Conservation (phyloP, 768 basidiomycete genomes). For the Amanita exitialis region DNA sequence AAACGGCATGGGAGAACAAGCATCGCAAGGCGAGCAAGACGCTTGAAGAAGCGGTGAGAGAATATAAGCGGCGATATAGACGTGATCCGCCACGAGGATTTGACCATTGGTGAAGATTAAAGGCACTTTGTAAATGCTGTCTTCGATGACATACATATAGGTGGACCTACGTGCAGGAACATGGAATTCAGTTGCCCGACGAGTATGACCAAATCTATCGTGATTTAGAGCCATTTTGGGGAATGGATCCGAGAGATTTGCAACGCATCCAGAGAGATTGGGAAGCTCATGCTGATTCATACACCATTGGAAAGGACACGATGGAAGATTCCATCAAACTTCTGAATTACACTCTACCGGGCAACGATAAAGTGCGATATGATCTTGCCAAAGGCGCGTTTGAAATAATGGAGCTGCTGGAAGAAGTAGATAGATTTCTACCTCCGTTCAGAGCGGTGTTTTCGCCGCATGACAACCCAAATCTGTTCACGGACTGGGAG, state of each 20-base stretch:
- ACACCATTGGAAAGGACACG: slow-evolving; percentile 27
- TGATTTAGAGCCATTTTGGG: slow-evolving; percentile 79
- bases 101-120: slow-evolving; percentile 59
- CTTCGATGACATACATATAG: slow-evolving; percentile 11
- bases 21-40: slow-evolving; percentile 63
- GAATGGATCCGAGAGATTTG: slow-evolving; percentile 33
- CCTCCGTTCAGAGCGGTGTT: slow-evolving; percentile 42
- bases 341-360: slow-evolving; percentile 19
- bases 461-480: slow-evolving; percentile 40
- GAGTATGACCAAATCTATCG: slow-evolving; percentile 69
- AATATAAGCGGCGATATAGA: slow-evolving; percentile 69
- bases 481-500: slow-evolving; percentile 25
- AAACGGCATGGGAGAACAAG: slow-evolving; percentile 49
- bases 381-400: slow-evolving; percentile 20
- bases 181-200: slow-evolving; percentile 68
- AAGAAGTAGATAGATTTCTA: slow-evolving; percentile 27
- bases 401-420: slow-evolving; percentile 27
- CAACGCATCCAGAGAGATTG: slow-evolving; percentile 23
- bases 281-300: slow-evolving; percentile 28
- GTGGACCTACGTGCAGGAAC: slow-evolving; percentile 43
- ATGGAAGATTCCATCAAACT: slow-evolving; percentile 16
- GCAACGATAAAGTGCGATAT: slow-evolving; percentile 11
- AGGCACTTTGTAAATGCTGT: background rate
- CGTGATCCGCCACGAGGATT: slow-evolving; percentile 78
- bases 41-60: slow-evolving; percentile 61